phyloP scores from a whole-genome alignment of 148 eudicot genomes.

The Polygonum aviculare region DNA sequence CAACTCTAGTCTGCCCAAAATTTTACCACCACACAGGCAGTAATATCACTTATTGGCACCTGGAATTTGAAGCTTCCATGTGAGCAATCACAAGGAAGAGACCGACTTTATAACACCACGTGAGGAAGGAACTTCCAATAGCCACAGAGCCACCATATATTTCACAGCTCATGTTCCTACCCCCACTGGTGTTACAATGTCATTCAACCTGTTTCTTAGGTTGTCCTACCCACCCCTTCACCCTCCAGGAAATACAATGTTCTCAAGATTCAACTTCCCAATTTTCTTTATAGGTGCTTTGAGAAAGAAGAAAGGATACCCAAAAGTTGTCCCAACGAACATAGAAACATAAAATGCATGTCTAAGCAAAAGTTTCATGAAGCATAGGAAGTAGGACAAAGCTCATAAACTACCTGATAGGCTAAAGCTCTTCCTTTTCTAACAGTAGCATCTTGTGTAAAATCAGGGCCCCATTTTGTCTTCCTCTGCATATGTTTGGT shows the following conservation, averaged over 20 bases:
- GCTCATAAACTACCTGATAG: conserved; percentile 56
- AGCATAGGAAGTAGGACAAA: background rate
- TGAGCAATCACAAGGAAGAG: conserved; percentile 51
- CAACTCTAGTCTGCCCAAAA: conserved; percentile 89
- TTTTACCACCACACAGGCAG: conserved; percentile 58
- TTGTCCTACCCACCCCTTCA: background rate
- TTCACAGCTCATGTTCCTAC: conserved; percentile 1
- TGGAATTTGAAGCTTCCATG: conserved; percentile 48
- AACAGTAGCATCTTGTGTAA: conserved; percentile 64
- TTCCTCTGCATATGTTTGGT: conserved; percentile 58
- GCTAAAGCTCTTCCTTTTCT: conserved; percentile 74
- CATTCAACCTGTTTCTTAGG: conserved; percentile 20
- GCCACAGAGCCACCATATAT: conserved; percentile 15
- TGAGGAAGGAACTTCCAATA: conserved; percentile 15
- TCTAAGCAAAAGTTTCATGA: background rate
- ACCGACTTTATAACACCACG: conserved; percentile 33
- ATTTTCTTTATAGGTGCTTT: background rate
- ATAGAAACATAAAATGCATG: background rate
- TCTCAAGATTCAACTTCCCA: background rate
- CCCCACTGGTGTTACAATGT: conserved; percentile 19
- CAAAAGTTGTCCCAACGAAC: background rate
- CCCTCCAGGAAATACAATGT: background rate
- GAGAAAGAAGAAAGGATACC: background rate
- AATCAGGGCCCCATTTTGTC: conserved; percentile 91
- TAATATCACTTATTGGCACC: conserved; percentile 56